Base-by-base conservation (phyloP, 1,284 basidiomycete species). In the Puccinia polysora region DNA sequence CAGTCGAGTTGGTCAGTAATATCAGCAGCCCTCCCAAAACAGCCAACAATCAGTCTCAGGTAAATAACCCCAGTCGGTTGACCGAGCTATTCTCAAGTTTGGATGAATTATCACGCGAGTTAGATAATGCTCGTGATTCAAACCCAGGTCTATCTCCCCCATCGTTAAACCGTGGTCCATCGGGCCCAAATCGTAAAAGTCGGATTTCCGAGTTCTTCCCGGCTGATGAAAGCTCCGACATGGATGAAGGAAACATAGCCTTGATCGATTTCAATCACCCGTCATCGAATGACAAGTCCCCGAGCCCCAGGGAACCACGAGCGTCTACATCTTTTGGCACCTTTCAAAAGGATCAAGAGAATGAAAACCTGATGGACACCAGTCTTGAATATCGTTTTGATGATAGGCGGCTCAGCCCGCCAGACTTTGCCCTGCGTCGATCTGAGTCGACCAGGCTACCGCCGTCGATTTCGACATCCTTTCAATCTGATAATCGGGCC, bases 181-280 rank as follows among this genome's bases (percentile, higher is more conserved):
- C 18, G 40, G 18, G 40, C 5, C 43, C 43, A 40, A 62, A 62
- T 32, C 38, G 18, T 4, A 20, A 43, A 8, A 62, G 59, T 15
- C 20, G 47, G 32, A 52, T 50, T 49, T 50, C 63, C 0, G 63
- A 65, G 34, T 65, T 65, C 38, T 32, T 65, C 32, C 47, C 59
- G 23, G 18, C 40, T 7, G 18, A 65, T 43, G 63, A 34, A 25
- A 52, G 47, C 38, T 50, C 63, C 20, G 63, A 65, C 18, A 14
- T 36, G 12, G 47, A 50, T 18, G 34, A 32, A 18, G 12, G 20
- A 1, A 40, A 65, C 38, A n/a, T 49, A 15, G 63, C 63, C 7
- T 65, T 52, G 32, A 65, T 65, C 25, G 49, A 65, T 32, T 65
- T 65, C n/a, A 30, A 53, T 49, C 38, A 63, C 23, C 10, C 43